Conservation (phyloP, 2,329 filamentous ascomycete species). For the Colletotrichum viniferum region DNA sequence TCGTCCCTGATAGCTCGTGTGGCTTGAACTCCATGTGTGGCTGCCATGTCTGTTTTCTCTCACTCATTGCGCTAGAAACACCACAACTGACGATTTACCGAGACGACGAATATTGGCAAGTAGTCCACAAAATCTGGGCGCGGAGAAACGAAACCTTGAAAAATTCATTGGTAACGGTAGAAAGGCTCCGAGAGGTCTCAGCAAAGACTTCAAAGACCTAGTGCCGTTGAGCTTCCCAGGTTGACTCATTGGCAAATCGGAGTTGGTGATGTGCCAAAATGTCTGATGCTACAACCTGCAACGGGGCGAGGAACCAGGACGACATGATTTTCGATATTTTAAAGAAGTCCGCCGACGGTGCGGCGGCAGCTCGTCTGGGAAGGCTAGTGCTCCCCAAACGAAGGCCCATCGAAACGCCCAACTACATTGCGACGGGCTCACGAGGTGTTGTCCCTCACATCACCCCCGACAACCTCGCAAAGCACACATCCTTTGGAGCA, state of each 20-base stretch:
- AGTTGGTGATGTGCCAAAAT: slow-evolving; percentile 20
- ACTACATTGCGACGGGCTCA: slow-evolving; percentile 80
- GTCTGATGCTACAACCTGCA: slow-evolving; percentile 20
- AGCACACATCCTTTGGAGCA: slow-evolving; percentile 68
- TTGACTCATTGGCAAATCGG: neutral
- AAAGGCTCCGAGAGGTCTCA: neutral
- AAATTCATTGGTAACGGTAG: neutral
- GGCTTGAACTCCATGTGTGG: slow-evolving; percentile 1
- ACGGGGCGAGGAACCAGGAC: slow-evolving; percentile 12
- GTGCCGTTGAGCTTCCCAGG: neutral
- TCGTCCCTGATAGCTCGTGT: neutral
- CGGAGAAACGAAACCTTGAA: neutral
- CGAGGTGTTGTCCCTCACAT: slow-evolving; percentile 87
- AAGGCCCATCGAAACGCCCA: slow-evolving; percentile 78
- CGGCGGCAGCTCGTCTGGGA: slow-evolving; percentile 67
- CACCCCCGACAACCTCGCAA: slow-evolving; percentile 79
- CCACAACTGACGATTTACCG: neutral
- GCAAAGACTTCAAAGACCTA: neutral
- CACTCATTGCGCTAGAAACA: slow-evolving; percentile 8
- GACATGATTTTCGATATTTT: slow-evolving; percentile 53
- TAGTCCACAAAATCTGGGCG: neutral
- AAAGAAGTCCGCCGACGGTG: slow-evolving; percentile 41
- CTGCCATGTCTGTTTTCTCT: neutral
- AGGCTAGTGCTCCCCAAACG: slow-evolving; percentile 66
- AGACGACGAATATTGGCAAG: neutral